A percentile compares a stretch with the other conserved stretches of the same genome.
Evolutionary conservation across 371 early-diverging fungal genomes (phyloP).

Genomic region (Saksenaea vasiformis): DNA sequence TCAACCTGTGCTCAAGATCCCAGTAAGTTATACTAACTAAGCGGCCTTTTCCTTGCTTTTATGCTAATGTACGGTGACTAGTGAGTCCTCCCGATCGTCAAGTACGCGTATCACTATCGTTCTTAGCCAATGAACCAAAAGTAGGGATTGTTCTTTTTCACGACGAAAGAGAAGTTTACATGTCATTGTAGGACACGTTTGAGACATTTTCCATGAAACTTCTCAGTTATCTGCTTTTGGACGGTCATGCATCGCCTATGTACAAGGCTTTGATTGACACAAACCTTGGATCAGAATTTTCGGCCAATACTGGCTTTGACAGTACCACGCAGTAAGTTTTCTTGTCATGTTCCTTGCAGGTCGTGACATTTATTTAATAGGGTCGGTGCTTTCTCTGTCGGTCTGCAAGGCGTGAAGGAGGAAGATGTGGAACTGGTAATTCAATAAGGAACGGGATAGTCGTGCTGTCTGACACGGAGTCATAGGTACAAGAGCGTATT

Average conservation of each 20-base stretch:
- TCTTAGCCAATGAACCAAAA: conserved; percentile 74
- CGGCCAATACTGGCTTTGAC: conserved; percentile 89
- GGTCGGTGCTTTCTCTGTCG: conserved; percentile 62
- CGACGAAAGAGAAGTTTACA: not conserved
- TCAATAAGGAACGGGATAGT: not conserved
- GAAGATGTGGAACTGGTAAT: conserved; percentile 55
- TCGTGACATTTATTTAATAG: conserved; percentile 19
- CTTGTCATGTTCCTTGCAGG: not conserved
- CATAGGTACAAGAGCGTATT: conserved; percentile 71
- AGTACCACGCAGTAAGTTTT: conserved; percentile 54
- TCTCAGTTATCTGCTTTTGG: conserved; percentile 77
- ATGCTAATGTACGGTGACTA: conserved; percentile 19
- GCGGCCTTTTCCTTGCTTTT: conserved; percentile 6
- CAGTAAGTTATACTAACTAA: conserved; percentile 48
- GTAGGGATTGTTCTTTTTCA: conserved; percentile 36
- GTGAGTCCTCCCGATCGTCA: conserved; percentile 83
- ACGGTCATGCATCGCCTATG: conserved; percentile 93
- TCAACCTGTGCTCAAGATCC: conserved; percentile 79
- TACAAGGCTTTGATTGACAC: conserved; percentile 93
- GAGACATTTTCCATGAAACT: conserved; percentile 83
- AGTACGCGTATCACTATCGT: conserved; percentile 74
- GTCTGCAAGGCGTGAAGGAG: conserved; percentile 69
- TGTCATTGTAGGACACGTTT: conserved; percentile 64
- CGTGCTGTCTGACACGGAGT: not conserved
- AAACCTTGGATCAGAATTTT: conserved; percentile 91